Conservation (phyloP, 441 rosid species). For the Arabidopsis hybrid region DNA sequence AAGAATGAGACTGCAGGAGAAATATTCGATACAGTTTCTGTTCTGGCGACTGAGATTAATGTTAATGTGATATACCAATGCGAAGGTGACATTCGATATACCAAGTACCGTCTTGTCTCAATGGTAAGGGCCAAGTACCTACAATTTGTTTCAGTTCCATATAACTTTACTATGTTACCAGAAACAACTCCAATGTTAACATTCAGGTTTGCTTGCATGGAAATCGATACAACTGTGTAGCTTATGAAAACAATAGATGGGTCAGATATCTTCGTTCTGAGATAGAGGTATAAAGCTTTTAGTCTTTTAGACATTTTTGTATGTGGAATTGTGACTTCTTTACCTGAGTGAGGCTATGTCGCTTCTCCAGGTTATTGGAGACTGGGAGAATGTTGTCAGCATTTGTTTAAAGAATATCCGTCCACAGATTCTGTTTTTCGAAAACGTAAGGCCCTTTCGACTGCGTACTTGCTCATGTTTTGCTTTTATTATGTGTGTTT, state of each 20-base stretch:
- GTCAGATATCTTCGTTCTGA: background rate
- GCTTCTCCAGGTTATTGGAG: conserved; percentile 28
- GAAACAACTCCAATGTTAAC: conserved; percentile 19
- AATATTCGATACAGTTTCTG: background rate
- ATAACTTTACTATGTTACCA: background rate
- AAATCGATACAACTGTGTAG: conserved; percentile 21
- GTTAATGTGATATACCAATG: conserved; percentile 20
- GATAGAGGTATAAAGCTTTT: conserved; percentile 20
- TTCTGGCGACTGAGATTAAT: conserved; percentile 19
- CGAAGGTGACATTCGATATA: background rate
- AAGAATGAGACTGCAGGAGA: conserved; percentile 19
- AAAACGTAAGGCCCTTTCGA: conserved; percentile 23
- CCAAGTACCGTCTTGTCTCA: conserved; percentile 34
- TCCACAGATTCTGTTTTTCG: conserved; percentile 25
- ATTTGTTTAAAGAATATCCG: background rate
- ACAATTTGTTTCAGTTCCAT: background rate
- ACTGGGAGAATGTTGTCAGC: conserved; percentile 1
- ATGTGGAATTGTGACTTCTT: background rate
- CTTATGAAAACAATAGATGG: conserved; percentile 24
- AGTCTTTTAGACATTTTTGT: background rate
- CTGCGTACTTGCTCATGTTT: background rate
- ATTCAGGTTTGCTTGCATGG: conserved; percentile 20
- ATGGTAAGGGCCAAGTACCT: conserved; percentile 21
- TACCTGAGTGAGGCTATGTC: conserved; percentile 2
- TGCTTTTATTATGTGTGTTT: background rate